phyloP scores from a whole-genome alignment of 768 basidiomycete genomes.

The Terana coerulea region DNA sequence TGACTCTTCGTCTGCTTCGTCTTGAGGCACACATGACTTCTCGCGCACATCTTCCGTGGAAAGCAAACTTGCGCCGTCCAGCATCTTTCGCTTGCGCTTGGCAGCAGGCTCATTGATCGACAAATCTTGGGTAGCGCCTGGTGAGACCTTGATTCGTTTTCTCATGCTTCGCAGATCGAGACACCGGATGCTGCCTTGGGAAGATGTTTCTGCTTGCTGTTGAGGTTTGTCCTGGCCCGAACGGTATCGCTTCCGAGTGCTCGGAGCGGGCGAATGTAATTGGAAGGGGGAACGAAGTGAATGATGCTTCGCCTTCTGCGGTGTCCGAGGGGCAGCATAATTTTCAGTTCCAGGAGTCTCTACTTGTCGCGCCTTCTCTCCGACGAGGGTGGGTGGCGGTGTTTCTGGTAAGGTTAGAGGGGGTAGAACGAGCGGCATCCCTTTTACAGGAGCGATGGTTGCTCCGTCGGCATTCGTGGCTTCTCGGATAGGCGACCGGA shows the following conservation, averaged over 20 bases:
- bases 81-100: neutral
- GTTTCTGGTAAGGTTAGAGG: neutral
- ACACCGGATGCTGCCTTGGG: neutral
- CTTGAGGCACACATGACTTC: neutral
- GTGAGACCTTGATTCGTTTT: neutral
- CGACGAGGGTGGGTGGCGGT: neutral
- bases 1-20: neutral
- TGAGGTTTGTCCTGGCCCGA: neutral
- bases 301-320: neutral
- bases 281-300: constrained; percentile 1
- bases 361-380: neutral
- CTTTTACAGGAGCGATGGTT: neutral
- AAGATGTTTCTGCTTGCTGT: neutral
- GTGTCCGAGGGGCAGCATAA: neutral
- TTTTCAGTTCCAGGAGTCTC: neutral
- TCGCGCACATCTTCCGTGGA: neutral
- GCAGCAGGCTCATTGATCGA: no score
- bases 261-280: neutral
- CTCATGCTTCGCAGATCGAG: neutral
- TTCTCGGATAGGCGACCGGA: neutral
- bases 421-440: neutral
- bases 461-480: neutral
- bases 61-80: neutral
- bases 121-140: neutral
- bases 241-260: neutral